Evolutionary conservation across 2,329 filamentous ascomycete species (phyloP).

Genomic region (Sporothrix globosa): DNA sequence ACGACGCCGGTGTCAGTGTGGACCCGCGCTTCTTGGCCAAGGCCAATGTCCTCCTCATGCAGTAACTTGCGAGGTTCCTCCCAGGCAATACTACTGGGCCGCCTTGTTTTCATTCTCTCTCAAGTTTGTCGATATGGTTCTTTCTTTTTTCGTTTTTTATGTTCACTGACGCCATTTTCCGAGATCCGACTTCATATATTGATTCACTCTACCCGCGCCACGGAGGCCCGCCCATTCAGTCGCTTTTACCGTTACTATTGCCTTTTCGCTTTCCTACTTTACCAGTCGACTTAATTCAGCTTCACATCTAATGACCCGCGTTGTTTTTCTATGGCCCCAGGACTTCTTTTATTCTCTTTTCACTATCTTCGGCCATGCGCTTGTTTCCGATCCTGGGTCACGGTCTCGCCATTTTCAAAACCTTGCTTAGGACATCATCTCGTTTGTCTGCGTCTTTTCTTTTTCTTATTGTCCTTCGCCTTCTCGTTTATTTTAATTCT

Average conservation of each 20-base stretch:
- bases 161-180: neutral
- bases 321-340: neutral
- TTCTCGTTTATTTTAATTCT: neutral
- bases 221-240: too few species aligned
- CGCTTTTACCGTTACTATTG: neutral
- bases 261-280: neutral
- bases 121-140: neutral
- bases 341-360: neutral
- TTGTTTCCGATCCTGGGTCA: neutral
- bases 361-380: neutral
- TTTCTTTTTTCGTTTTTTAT: neutral
- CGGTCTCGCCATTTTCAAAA: neutral
- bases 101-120: neutral
- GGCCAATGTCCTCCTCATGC: constrained; percentile 55
- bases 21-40: constrained; percentile 51
- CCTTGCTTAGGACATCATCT: neutral
- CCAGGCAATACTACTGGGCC: neutral
- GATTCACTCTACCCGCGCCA: too few species aligned
- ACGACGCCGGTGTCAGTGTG: constrained; percentile 53
- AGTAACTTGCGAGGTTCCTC: constrained; percentile 9
- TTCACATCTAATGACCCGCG: neutral
- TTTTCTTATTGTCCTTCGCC: neutral
- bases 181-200: too few species aligned
- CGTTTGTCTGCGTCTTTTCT: neutral
- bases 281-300: neutral